Evolutionary conservation across 371 early-diverging fungal genomes (phyloP), one percentile per base, ranked within the genome.

Genomic region (Blakeslea trispora): DNA sequence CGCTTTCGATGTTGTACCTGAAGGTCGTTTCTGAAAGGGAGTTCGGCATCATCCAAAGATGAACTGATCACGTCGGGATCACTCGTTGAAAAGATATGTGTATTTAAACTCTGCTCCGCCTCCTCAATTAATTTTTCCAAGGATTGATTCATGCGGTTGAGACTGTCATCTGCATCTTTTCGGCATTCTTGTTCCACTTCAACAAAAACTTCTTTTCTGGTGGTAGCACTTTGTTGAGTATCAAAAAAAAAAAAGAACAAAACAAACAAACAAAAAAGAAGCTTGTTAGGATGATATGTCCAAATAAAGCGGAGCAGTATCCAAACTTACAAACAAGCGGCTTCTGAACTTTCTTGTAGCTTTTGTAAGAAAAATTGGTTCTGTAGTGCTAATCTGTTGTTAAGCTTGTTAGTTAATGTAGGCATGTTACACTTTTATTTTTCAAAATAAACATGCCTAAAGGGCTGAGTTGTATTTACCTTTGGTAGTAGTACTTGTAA

Each of bases 71-170:
- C 3, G 35, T 22, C 17, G 19, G 43, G 28, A 22, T 19, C 19
- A n/a, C 35, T 17, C 41, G 14, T n/a, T 5, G 41, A 14, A 24
- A 42, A 42, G 32, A 45, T n/a, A 28, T 23, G 45, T 45, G 50
- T 31, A 24, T 50, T 45, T 17, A 66, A 44, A 34, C 63, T 59
- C n/a, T 10, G 17, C 42, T 55, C 41, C 8, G 63, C 68, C 45
- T 67, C 63, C 15, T 45, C 31, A n/a, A 63, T 67, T 24, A 67
- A 39, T 15, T 52, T 52, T 34, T 59, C 59, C 1, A 67, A 15
- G 6, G 64, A 55, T 10, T 43, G 43, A 48, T 67, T 67, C 53
- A 63, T 63, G 37, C 64, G 53, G 31, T 21, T 47, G 15, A 67
- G 42, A 39, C 53, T 56, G 41, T 65, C 66, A 34, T 51, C 43